A percentile compares a stretch with the other conserved stretches of the same genome.
Evolutionary conservation across 441 rosid genomes (phyloP).

Genomic region (Pelargonium fulgidum): DNA sequence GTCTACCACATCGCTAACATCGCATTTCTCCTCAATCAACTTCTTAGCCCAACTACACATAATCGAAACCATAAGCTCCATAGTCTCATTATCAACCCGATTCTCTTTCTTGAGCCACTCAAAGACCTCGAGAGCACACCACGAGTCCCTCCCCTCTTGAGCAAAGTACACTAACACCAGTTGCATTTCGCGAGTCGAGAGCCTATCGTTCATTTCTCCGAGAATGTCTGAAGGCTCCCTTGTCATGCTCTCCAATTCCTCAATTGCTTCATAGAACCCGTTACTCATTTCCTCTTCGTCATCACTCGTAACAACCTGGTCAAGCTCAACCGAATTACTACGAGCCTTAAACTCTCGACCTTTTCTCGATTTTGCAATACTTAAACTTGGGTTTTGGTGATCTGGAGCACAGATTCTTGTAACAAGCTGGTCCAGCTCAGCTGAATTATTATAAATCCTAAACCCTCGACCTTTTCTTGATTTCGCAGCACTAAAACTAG

Average conservation of each 20-base stretch:
- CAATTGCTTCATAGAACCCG: slow-evolving; percentile 76
- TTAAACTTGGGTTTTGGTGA: slow-evolving; percentile 29
- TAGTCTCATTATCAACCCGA: slow-evolving; percentile 71
- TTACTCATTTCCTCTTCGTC: slow-evolving; percentile 68
- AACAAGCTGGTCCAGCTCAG: slow-evolving; percentile 54
- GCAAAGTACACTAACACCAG: slow-evolving; percentile 82
- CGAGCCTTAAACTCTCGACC: slow-evolving; percentile 31
- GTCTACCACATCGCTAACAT: slow-evolving; percentile 58
- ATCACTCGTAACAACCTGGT: slow-evolving; percentile 55
- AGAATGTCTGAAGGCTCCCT: slow-evolving; percentile 86
- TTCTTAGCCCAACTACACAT: slow-evolving; percentile 89
- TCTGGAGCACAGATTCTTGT: slow-evolving; percentile 36
- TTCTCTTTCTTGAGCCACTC: slow-evolving; percentile 85
- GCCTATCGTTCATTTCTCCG: slow-evolving; percentile 75
- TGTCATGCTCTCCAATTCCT: slow-evolving; percentile 78
- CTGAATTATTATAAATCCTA: slow-evolving; percentile 32
- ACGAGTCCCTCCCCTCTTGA: slow-evolving; percentile 90
- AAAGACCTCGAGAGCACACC: slow-evolving; percentile 96
- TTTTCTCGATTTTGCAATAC: slow-evolving; percentile 21
- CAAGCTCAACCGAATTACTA: slow-evolving; percentile 48
- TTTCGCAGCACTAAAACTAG: slow-evolving; percentile 23
- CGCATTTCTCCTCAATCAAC: slow-evolving; percentile 52
- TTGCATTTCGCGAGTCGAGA: slow-evolving; percentile 69
- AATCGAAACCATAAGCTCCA: slow-evolving; percentile 92
- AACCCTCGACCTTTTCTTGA: slow-evolving; percentile 29